Evolutionary conservation across 352 stramenopile species (phyloP).

Genomic region (Globisporangium acanthophoron): DNA sequence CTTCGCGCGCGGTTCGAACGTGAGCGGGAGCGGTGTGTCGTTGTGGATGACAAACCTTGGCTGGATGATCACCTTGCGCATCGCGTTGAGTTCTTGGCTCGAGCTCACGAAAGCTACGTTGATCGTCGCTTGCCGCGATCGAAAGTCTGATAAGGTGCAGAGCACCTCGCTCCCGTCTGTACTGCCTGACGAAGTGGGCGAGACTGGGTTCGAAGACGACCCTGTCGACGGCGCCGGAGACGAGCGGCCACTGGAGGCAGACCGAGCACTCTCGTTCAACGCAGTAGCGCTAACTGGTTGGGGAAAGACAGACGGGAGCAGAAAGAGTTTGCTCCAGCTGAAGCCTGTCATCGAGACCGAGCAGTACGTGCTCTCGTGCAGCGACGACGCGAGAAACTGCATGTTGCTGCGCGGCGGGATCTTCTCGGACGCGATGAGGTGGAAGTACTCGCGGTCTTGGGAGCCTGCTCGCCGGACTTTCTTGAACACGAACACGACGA

Average conservation of each 20-base stretch:
- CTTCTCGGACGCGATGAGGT: slow-evolving; percentile 64
- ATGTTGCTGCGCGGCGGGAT: slow-evolving; percentile 38
- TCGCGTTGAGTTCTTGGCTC: slow-evolving; percentile 31
- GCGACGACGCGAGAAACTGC: slow-evolving; percentile 60
- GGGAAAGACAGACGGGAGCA: slow-evolving; percentile 32
- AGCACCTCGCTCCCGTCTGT: slow-evolving; percentile 24
- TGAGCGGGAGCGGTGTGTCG: slow-evolving; percentile 39
- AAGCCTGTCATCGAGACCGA: slow-evolving; percentile 72
- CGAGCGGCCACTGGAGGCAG: neutral
- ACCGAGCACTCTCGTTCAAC: neutral
- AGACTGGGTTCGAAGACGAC: slow-evolving; percentile 10
- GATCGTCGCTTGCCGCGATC: slow-evolving; percentile 47
- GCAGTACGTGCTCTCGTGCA: slow-evolving; percentile 74
- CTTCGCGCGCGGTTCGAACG: slow-evolving; percentile 52
- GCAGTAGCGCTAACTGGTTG: slow-evolving; percentile 2
- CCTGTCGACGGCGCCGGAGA: slow-evolving; percentile 4
- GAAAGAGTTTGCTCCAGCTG: slow-evolving; percentile 75
- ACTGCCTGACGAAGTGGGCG: slow-evolving; percentile 10
- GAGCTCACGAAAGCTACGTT: slow-evolving; percentile 56
- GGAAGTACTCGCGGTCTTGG: slow-evolving; percentile 64
- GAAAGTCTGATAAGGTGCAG: slow-evolving; percentile 53
- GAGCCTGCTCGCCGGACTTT: slow-evolving; percentile 51
- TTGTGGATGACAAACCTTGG: slow-evolving; percentile 61
- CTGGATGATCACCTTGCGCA: slow-evolving; percentile 60
- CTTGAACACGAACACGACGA: slow-evolving; percentile 79